A percentile compares a stretch with the other conserved stretches of the same genome.
Conservation (phyloP, 306 rosid genomes). For the Pueraria montana region DNA sequence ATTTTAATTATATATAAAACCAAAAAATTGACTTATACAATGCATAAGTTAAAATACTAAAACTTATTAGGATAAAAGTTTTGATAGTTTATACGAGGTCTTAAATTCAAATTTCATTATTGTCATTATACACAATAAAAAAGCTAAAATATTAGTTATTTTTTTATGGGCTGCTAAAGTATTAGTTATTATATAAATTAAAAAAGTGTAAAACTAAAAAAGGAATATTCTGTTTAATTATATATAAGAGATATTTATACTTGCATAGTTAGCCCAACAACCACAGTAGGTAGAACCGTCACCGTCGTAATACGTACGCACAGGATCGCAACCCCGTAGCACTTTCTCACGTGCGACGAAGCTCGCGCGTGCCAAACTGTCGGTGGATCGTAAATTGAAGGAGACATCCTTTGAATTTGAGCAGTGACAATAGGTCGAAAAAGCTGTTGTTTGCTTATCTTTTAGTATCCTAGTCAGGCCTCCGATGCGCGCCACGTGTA, state of each 20-base stretch:
- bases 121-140: no score
- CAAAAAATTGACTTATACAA: no score
- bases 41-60: no score
- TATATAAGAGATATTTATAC: background rate
- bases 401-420: constrained; percentile 18
- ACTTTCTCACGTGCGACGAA: constrained; percentile 51
- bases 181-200: background rate
- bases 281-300: constrained; percentile 59
- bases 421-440: background rate
- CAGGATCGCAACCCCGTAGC: constrained; percentile 28
- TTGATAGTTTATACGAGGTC: no score
- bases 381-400: constrained; percentile 51
- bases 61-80: no score
- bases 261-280: constrained; percentile 19
- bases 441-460: background rate
- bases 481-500: constrained; percentile 38
- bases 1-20: no score
- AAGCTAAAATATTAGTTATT: background rate
- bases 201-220: background rate
- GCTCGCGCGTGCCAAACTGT: constrained; percentile 61
- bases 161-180: no score
- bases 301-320: constrained; percentile 55
- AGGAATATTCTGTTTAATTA: background rate
- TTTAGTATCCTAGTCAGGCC: constrained; percentile 24
- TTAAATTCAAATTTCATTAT: no score